Percentiles rank a stretch among this genome's conserved stretches.
Evolutionary conservation across 495 filamentous ascomycete species (phyloP).

Genomic region (Usnea hakonensis): DNA sequence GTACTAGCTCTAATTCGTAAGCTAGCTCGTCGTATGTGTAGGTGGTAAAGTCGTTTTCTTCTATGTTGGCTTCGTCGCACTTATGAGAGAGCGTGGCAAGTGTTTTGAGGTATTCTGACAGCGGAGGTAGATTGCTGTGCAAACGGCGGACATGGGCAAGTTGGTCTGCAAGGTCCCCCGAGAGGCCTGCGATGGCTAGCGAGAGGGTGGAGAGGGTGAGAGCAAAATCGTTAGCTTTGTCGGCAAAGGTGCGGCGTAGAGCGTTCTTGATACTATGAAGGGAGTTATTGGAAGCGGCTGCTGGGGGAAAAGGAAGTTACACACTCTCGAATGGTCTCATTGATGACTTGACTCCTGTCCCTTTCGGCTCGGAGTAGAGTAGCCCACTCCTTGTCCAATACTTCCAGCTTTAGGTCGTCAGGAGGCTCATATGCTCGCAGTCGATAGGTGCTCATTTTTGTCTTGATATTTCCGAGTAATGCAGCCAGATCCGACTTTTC

Average conservation of each 20-base stretch:
- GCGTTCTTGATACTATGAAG: slow-evolving; percentile 74
- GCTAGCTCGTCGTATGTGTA: slow-evolving; percentile 93
- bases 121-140: slow-evolving; percentile 70
- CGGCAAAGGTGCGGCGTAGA: slow-evolving; percentile 83
- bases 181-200: slow-evolving; percentile 83
- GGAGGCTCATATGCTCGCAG: slow-evolving; percentile 88
- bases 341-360: slow-evolving; percentile 81
- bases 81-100: slow-evolving; percentile 77
- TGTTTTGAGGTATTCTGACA: slow-evolving; percentile 78
- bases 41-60: slow-evolving; percentile 98
- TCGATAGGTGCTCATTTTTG: slow-evolving; percentile 90
- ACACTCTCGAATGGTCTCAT: slow-evolving; percentile 88
- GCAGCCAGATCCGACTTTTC: slow-evolving; percentile 94
- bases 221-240: slow-evolving; percentile 96
- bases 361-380: slow-evolving; percentile 72
- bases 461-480: slow-evolving; percentile 96
- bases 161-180: slow-evolving; percentile 94
- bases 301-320: slow-evolving; percentile 29
- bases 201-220: slow-evolving; percentile 88
- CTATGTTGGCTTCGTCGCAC: slow-evolving; percentile 93
- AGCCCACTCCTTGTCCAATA: slow-evolving; percentile 75
- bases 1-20: slow-evolving; percentile 88
- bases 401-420: slow-evolving; percentile 65
- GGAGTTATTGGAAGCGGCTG: background rate
- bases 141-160: slow-evolving; percentile 74